These are phyloP conservation scores for Globisporangium polare DNA, from an alignment of 352 stramenopile species.

Conservation along the genomic window DNA sequence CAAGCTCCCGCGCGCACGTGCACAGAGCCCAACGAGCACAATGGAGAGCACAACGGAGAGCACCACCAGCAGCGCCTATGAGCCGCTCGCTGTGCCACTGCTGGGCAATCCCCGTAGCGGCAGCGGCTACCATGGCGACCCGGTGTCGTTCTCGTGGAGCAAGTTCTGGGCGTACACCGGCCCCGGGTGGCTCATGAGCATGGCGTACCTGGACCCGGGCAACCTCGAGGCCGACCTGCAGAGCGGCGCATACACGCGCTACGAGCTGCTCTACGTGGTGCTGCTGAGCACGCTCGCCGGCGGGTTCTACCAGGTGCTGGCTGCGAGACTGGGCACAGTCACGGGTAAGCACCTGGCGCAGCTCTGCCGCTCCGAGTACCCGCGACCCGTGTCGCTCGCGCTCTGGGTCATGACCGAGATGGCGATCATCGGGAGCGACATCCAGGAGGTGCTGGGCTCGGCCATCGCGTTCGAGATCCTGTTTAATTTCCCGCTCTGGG, in stretches of 20 bases:
- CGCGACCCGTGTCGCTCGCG: constrained; percentile 59
- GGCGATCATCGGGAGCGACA: constrained; percentile 86
- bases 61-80: not conserved
- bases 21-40: not conserved
- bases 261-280: constrained; percentile 88
- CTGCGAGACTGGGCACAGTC: constrained; percentile 89
- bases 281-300: constrained; percentile 81
- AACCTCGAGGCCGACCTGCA: constrained; percentile 96
- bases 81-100: constrained; percentile 3
- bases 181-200: constrained; percentile 90
- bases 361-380: constrained; percentile 78
- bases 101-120: not conserved
- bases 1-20: not conserved
- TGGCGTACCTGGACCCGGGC: constrained; percentile 94
- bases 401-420: constrained; percentile 94
- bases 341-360: constrained; percentile 91
- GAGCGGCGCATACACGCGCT: constrained; percentile 85
- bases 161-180: constrained; percentile 79
- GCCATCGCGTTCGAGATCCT: constrained; percentile 91
- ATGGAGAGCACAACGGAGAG: not conserved
- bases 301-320: constrained; percentile 90
- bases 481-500: constrained; percentile 86
- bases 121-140: no score
- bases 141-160: constrained; percentile 42
- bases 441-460: constrained; percentile 91